Evolutionary conservation across 768 basidiomycete genomes (phyloP), one percentile per base, ranked within the genome.

Genomic region (Lyophyllum atratum): DNA sequence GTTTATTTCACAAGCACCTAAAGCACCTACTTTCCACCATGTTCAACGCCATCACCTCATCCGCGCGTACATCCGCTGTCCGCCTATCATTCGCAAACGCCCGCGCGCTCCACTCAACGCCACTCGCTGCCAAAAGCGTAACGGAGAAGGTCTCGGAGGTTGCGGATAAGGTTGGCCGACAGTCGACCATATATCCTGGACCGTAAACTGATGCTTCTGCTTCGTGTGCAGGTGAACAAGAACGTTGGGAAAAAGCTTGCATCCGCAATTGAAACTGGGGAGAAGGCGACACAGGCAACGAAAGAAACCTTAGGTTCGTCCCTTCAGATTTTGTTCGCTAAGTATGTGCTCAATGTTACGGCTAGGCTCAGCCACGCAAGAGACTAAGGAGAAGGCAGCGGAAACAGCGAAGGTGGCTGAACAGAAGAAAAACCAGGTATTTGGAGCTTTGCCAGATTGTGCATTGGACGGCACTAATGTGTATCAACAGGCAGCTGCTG

Each of bases 191-290:
- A 21, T 21, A 28, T 25, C 15, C 3, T 19, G 37, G 26, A 33
- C 58, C 15, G 33, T 29, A 9, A 22, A 55, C 10, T 7, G n/a
- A 37, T 21, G 12, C 34, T n/a, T 25, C 10, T 21, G 12, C 34
- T n/a, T 25, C 10, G 15, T 45, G 5, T 6, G 44, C 45, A 81
- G 80, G 72, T 80, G 0, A 81, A 78, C 56, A 75, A 74, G 60
- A 76, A 73, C 17, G 65, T 81, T 10, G 79, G 80, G 5, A 69
- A 79, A 58, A 73, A 74, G 2, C 64, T 82, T 14, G 80, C 80
- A 12, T 74, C 72, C 26, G 80, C 79, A 1, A 75, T 83, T 47
- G 80, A 80, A 22, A 75, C 67, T 14, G 80, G 81, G 0, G 76
- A 82, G 62, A 64, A 78, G 52, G 74, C 72, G 45, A 71, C 79